Evolutionary conservation across 345 rosid genomes (phyloP), one percentile per base, ranked within the genome.

Genomic region (Trapa bicornis): DNA sequence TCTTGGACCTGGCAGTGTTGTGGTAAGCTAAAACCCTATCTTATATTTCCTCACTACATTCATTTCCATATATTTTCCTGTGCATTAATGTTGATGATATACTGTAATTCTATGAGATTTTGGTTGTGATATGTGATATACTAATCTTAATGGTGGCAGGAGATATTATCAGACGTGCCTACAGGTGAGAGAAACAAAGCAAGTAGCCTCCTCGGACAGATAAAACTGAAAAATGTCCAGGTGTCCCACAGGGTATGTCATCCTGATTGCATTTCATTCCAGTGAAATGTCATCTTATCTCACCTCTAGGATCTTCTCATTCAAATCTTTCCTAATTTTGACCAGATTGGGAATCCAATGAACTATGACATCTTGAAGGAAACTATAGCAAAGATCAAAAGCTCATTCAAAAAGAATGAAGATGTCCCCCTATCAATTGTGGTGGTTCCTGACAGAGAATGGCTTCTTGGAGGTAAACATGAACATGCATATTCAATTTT

Each of bases 1-100:
- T 85, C 95, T 94, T 74, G 97, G 99, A 70, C 92, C 97, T 65
- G 92, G 99, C 69, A 94, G 99, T 66, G 74, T 76, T 70, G 71
- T 90, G 96, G 99, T 94, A 86, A 65, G 75, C 58, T 71, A 60
- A 72, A 69, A 65, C 65, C 2, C 10, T 2, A 37, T 42, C 15
- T 13, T 5, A 29, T 33, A 60, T 62, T 11, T 37, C 62, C 45
- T 32, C 4, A 22, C 12, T 29, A 14, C 35, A 45, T 50, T 10
- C 13, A 1, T 45, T 66, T 17, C 42, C 43, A 4, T 41, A 3
- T 0, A n/a, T 54, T 29, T 54, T 29, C 60, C 17, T 22, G 35
- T 29, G 60, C 17, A 6, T 33, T 7, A 10, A 1, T 3, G 11
- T 58, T 32, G 37, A 33, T 58, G 2, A 35, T 58, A 33, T 58